Evolutionary conservation across 169 alveolate genomes (phyloP), one percentile per base, ranked within the genome.

Genomic region (Plasmodium blacklocki): DNA sequence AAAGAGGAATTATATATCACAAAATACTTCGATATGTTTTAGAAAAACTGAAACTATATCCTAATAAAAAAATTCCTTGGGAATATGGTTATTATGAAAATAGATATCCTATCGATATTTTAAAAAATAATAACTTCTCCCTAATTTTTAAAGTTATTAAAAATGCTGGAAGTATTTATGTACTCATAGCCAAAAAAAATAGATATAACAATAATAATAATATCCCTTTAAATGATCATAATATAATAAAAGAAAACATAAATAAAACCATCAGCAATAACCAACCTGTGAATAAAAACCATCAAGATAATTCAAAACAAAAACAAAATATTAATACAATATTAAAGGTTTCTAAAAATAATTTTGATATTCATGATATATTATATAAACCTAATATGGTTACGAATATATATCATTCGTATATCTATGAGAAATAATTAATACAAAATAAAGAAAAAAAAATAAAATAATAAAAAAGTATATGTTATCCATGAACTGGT

Each of bases 41-140:
- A 93, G 72, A 90, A 50, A 74, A 73, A 72, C 52, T 94, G 80
- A 74, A 93, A 67, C 50, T 94, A 60, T 94, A 94, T 66, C 96
- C 96, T n/a, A 94, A 94, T 74, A 92, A 89, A 9, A 91, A 66
- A 50, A 87, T 94, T 18, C 95, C 96, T 32, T 94, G 96, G 96
- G 93, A 92, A 75, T 80, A 93, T 92, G 96, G 96, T 12, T 88
- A 94, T 80, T 94, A 71, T 74, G 96, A 94, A 73, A 68, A 94
- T 88, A 73, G 96, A 49, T 88, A 88, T 52, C 96, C 96, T n/a
- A 60, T 86, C n/a, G 39, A 86, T 1, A 59, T 86, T 45, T 63
- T 86, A 59, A 86, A 86, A 86, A 86, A 72, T 21, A 86, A 86
- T 62, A 47, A 73, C 47, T 86, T 86, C 56, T 14, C 50, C 52